Evolutionary conservation across 108 stramenopile genomes (phyloP).

Genomic region (Licmophora abbreviata): DNA sequence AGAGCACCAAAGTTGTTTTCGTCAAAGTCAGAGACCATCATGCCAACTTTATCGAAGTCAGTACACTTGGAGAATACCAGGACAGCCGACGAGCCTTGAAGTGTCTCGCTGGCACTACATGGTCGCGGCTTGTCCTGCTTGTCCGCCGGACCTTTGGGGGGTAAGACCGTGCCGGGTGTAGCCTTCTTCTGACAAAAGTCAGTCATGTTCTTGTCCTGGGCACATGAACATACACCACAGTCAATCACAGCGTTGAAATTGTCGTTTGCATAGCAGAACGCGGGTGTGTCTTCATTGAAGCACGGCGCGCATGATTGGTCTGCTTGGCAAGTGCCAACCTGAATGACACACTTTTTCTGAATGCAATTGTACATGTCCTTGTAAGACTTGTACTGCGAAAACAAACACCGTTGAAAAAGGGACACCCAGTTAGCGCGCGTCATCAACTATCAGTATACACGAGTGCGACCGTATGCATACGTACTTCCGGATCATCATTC

Average conservation of each 20-base stretch:
- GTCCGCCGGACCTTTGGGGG: constrained; percentile 6
- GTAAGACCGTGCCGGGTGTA: constrained; percentile 14
- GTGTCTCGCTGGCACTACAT: constrained; percentile 4
- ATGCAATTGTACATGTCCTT: constrained; percentile 71
- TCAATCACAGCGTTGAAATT: constrained; percentile 57
- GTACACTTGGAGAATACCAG: constrained; percentile 63
- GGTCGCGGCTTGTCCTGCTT: constrained; percentile 12
- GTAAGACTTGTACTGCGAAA: constrained; percentile 63
- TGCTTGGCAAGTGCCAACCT: constrained; percentile 53
- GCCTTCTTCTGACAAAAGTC: constrained; percentile 50
- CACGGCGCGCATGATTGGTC: constrained; percentile 52
- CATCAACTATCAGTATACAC: no score
- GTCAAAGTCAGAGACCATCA: constrained; percentile 78
- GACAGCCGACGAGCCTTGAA: constrained; percentile 16
- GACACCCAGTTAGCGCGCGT: no score
- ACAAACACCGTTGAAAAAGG: no score
- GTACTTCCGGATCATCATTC: constrained; percentile 61
- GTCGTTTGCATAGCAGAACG: constrained; percentile 35
- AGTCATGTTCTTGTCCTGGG: constrained; percentile 22
- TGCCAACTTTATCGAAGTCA: constrained; percentile 42
- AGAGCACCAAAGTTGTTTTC: constrained; percentile 82
- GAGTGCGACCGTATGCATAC: no score
- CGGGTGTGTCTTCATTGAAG: constrained; percentile 33
- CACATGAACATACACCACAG: constrained; percentile 76
- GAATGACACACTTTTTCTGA: constrained; percentile 70